phyloP scores from a whole-genome alignment of 768 basidiomycete species.

The Gloeophyllum trabeum region DNA sequence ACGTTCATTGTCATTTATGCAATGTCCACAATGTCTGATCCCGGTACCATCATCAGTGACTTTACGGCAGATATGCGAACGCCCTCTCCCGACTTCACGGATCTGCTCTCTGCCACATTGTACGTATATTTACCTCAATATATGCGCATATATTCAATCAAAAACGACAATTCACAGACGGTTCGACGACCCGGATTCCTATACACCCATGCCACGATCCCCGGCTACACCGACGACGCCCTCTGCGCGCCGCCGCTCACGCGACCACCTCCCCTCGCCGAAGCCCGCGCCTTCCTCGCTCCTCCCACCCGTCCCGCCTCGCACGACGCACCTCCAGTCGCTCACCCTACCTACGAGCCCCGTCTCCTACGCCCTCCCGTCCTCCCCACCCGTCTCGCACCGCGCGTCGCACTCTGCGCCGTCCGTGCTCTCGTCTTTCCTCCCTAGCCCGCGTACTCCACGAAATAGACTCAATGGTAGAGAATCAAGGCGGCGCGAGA shows the following conservation, averaged over 20 bases:
- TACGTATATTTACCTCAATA: too few relatives aligned
- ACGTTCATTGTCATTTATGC: neutral
- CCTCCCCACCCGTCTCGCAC: constrained; percentile 8
- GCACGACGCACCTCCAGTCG: neutral
- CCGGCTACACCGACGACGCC: constrained; percentile 6
- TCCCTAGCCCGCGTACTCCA: too few relatives aligned
- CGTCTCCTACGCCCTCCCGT: constrained; percentile 11
- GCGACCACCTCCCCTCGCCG: constrained; percentile 41
- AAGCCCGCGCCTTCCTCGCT: constrained; percentile 43
- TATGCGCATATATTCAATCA: too few relatives aligned
- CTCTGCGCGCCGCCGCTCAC: constrained; percentile 21
- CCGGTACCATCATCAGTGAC: too few relatives aligned
- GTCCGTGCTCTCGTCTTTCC: too few relatives aligned
- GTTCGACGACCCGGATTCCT: too few relatives aligned
- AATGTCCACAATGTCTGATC: too few relatives aligned
- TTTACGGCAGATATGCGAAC: too few relatives aligned
- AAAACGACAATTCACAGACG: too few relatives aligned
- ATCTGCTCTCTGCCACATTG: neutral
- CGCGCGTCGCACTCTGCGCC: constrained; percentile 5
- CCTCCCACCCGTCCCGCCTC: constrained; percentile 9
- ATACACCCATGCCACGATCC: too few relatives aligned
- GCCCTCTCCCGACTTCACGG: neutral
- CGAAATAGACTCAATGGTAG: too few relatives aligned
- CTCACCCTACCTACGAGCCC: constrained; percentile 4
- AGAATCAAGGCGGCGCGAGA: too few relatives aligned